These are phyloP conservation scores for Trichoderma koningii DNA, from an alignment of 2,329 filamentous ascomycete species.

Conservation along the genomic window DNA sequence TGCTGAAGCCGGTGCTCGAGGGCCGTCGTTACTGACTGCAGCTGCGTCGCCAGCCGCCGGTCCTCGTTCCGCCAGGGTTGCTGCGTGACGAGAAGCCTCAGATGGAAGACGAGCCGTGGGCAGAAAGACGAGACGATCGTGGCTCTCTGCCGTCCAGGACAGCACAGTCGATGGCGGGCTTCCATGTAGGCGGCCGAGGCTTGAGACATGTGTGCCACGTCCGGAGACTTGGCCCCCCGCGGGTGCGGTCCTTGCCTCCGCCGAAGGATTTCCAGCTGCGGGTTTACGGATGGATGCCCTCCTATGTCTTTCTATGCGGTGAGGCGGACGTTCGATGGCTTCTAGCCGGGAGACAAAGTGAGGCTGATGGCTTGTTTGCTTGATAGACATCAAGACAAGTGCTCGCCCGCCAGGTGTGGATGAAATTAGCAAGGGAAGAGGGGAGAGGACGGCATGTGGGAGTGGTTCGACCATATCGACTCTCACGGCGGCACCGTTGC, in stretches of 20 bases:
- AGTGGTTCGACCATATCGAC: neutral
- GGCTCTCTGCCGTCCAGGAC: neutral
- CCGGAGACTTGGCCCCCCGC: slow-evolving; percentile 22
- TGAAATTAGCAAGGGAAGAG: no score
- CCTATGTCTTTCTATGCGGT: neutral
- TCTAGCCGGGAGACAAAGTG: neutral
- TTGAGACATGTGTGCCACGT: slow-evolving; percentile 28
- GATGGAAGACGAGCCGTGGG: neutral
- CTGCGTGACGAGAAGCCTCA: slow-evolving; percentile 7
- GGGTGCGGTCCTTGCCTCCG: neutral
- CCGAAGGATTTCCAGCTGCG: neutral
- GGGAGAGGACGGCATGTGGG: neutral
- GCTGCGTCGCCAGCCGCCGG: slow-evolving; percentile 3
- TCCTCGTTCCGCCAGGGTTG: slow-evolving; percentile 13
- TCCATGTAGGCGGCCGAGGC: slow-evolving; percentile 24
- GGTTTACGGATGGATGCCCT: neutral
- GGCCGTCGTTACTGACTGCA: neutral
- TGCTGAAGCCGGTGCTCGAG: neutral
- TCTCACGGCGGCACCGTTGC: neutral
- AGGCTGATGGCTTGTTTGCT: neutral
- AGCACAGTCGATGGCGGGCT: slow-evolving; percentile 5
- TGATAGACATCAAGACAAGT: neutral
- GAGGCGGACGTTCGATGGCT: neutral
- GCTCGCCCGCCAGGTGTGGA: neutral
- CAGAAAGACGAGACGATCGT: slow-evolving; percentile 1